Percentiles rank a stretch among this genome's conserved stretches.
Evolutionary conservation across 805 yeast genomes (phyloP).

Genomic region (Metschnikowia kofuensis): DNA sequence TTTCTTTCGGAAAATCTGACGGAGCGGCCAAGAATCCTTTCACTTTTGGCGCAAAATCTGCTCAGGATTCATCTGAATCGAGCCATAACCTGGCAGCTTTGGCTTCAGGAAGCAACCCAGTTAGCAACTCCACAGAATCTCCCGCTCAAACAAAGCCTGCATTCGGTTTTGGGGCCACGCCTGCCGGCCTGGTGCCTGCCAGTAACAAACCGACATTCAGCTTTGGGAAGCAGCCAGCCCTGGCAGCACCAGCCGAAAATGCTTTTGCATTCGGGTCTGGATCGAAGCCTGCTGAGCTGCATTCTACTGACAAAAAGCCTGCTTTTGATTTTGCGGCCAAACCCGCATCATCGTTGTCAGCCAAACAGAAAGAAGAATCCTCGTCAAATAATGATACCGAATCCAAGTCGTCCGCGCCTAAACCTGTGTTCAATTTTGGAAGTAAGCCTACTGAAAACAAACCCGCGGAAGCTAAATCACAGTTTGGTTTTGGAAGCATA

Average conservation of each 20-base stretch:
- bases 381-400: no score
- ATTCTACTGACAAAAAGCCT: background rate
- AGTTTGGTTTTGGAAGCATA: background rate
- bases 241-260: no score
- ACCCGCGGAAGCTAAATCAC: background rate
- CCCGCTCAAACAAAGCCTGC: background rate
- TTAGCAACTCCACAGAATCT: background rate
- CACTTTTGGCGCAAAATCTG: background rate
- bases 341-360: no score
- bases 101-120: background rate
- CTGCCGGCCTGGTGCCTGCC: background rate
- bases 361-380: no score
- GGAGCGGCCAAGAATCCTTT: background rate
- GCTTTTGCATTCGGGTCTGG: no score
- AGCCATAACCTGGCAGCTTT: background rate
- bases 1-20: background rate
- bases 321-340: background rate
- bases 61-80: background rate
- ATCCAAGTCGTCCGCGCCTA: background rate
- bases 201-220: background rate
- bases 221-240: no score
- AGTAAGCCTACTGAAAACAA: background rate
- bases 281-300: background rate
- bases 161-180: conserved; percentile 7
- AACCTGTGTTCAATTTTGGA: background rate